These are phyloP conservation scores for Fusarium continuum DNA, from an alignment of 2,329 filamentous ascomycete species.

Conservation along the genomic window DNA sequence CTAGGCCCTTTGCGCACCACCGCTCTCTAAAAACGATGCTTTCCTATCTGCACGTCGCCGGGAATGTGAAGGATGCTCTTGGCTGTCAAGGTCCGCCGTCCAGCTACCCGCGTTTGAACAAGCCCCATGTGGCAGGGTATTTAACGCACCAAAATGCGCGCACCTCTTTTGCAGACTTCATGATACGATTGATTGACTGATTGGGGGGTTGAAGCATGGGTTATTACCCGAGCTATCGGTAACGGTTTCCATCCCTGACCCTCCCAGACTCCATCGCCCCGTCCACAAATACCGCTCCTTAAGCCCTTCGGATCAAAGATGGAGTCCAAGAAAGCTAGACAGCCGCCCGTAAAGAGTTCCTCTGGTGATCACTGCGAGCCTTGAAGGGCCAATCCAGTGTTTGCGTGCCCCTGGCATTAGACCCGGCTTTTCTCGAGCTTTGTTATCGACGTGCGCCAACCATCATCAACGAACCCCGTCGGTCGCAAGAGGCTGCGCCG, in stretches of 20 bases:
- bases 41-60: background rate
- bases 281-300: background rate
- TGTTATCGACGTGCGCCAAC: conserved; percentile 20
- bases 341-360: background rate
- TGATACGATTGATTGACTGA: conserved; percentile 8
- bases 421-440: background rate
- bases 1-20: background rate
- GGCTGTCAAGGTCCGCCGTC: conserved; percentile 8
- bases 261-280: no score
- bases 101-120: background rate
- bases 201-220: background rate
- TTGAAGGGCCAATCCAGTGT: background rate
- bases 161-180: background rate
- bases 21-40: background rate
- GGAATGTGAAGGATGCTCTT: background rate
- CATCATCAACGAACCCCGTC: conserved; percentile 1
- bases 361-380: background rate
- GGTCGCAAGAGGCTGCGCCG: conserved; percentile 19
- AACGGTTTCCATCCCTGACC: background rate
- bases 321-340: background rate
- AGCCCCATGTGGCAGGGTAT: background rate
- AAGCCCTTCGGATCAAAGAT: background rate
- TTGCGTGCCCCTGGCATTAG: conserved; percentile 10
- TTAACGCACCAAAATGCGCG: background rate
- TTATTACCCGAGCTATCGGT: conserved; percentile 15